Percentiles rank a stretch among this genome's conserved stretches.
Evolutionary conservation across 768 basidiomycete genomes (phyloP).

Genomic region (Tubosaeta brunneosetosa): DNA sequence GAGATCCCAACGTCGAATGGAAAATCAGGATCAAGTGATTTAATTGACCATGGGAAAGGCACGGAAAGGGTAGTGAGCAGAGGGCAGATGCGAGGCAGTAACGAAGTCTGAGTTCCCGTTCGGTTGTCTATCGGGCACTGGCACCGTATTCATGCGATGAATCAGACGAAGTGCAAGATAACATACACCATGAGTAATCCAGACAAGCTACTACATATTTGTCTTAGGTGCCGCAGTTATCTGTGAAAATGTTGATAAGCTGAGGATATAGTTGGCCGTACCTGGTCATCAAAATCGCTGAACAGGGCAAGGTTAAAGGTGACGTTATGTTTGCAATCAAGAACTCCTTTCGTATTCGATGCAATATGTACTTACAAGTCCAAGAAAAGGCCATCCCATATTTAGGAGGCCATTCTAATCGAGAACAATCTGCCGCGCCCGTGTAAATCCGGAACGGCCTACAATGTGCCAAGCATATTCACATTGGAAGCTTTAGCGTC

Average conservation of each 20-base stretch:
- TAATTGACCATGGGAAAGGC: not conserved
- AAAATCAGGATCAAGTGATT: not conserved
- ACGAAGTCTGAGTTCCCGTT: too few relatives aligned
- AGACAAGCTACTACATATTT: too few relatives aligned
- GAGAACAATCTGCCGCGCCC: not conserved
- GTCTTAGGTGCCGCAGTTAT: too few relatives aligned
- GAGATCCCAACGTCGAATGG: not conserved
- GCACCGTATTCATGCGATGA: too few relatives aligned
- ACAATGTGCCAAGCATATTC: not conserved
- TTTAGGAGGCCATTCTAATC: not conserved
- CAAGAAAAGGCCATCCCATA: not conserved
- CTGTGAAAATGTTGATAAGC: too few relatives aligned
- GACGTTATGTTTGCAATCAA: not conserved
- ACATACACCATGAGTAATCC: too few relatives aligned
- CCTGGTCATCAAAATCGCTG: too few relatives aligned
- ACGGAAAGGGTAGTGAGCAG: not conserved
- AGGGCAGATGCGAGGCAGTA: not conserved
- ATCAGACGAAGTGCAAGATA: too few relatives aligned
- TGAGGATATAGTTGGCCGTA: too few relatives aligned
- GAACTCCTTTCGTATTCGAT: not conserved
- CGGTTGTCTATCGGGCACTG: too few relatives aligned
- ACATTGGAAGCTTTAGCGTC: not conserved
- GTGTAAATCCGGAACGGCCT: not conserved
- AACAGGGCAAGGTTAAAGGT: not conserved
- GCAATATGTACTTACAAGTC: not conserved